These are phyloP conservation scores for Suhomyces bokatorum DNA, from an alignment of 1,139 yeast species.

Conservation along the genomic window DNA sequence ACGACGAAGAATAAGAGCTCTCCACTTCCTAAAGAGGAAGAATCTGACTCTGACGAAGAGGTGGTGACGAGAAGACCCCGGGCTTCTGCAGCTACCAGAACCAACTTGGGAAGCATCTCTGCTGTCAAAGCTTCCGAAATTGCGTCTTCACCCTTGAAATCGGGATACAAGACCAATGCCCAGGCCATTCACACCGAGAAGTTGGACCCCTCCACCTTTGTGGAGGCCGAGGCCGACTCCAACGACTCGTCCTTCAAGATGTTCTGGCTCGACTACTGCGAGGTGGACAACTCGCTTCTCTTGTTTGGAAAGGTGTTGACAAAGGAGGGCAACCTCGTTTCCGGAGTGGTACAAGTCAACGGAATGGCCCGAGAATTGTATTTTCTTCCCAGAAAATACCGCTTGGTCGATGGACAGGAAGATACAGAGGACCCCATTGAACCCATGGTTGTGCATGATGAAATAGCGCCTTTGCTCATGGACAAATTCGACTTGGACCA, in stretches of 20 bases:
- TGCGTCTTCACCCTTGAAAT: conserved; percentile 27
- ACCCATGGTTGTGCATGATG: conserved; percentile 73
- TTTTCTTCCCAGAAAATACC: conserved; percentile 65
- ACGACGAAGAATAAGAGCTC: conserved; percentile 1
- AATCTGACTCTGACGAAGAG: conserved; percentile 54
- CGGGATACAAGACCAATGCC: conserved; percentile 17
- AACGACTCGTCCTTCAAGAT: conserved; percentile 53
- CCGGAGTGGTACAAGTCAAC: conserved; percentile 76
- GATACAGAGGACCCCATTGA: conserved; percentile 35
- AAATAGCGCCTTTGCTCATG: conserved; percentile 65
- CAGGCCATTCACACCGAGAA: conserved; percentile 41
- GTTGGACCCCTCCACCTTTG: conserved; percentile 43
- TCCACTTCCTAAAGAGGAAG: conserved; percentile 7
- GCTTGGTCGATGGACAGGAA: conserved; percentile 30
- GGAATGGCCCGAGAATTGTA: conserved; percentile 72
- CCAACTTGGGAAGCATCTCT: conserved; percentile 17
- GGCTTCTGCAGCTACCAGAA: conserved; percentile 19
- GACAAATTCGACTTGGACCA: conserved; percentile 61
- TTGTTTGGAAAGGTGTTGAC: conserved; percentile 82
- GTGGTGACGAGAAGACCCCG: conserved; percentile 46
- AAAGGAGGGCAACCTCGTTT: conserved; percentile 57
- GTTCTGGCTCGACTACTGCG: conserved; percentile 91
- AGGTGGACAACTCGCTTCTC: conserved; percentile 65
- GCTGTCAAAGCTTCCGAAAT: conserved; percentile 25
- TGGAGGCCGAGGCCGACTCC: conserved; percentile 33